Evolutionary conservation across 345 rosid species (phyloP), one percentile per base, ranked within the genome.

Genomic region (Erysimum cheiranthoides): DNA sequence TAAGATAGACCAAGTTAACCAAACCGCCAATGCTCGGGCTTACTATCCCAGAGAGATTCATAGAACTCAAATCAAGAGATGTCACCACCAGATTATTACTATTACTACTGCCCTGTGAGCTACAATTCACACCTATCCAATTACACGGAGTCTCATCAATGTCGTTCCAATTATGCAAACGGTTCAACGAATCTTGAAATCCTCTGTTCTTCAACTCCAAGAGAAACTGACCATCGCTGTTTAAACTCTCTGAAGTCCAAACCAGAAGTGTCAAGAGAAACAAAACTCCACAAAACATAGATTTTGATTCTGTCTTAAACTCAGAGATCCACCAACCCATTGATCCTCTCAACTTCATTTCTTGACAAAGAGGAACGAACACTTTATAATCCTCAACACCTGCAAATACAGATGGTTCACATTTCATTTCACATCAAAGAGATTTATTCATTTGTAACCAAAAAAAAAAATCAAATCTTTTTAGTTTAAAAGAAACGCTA

Each of bases 111-210:
- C 74, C 81, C 2, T 73, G 39, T 70, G 83, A 82, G 84, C 92
- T 86, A 86, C 99, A 95, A 56, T 83, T 80, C 68, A 95, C 93
- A 65, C 99, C 96, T 36, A 65, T 73, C 99, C 99, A 95, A 13
- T 64, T 56, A 77, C 99, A 95, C 0, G 99, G 97, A 6, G 85
- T 88, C 79, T 85, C 90, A 43, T 90, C 97, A 39, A 38, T 69
- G 18, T 82, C 56, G 17, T 86, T 88, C 99, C 99, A 95, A 56
- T 81, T 82, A 61, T 68, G 76, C 16, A 95, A 86, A 80, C 71
- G 70, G 60, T 76, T 77, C 46, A 74, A 66, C 1, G 81, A 54
- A 80, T 92, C 97, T 34, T 80, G 80, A 47, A 95, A 75, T 35
- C 83, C 75, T 67, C 47, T 62, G 59, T 70, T 83, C 84, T 88